Evolutionary conservation across 2,329 filamentous ascomycete genomes (phyloP).

Genomic region (Microsporum canis): DNA sequence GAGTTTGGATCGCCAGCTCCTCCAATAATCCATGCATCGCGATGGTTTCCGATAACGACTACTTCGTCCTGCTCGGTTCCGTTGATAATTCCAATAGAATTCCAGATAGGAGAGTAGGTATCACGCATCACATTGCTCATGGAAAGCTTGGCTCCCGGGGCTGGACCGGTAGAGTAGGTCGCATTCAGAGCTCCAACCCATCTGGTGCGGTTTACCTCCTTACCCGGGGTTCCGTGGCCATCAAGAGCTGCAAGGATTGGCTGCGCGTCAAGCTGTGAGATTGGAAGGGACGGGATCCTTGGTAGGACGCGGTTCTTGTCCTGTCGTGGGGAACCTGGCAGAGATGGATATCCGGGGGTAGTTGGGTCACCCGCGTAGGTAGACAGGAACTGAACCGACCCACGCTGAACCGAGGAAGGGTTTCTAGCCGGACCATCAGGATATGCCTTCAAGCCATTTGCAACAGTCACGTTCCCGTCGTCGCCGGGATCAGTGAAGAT

Average conservation of each 20-base stretch:
- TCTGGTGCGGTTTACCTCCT: slow-evolving; percentile 23
- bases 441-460: slow-evolving; percentile 37
- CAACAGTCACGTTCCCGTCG: slow-evolving; percentile 38
- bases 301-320: slow-evolving; percentile 21
- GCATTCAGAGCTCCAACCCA: slow-evolving; percentile 26
- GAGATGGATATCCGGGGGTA: slow-evolving; percentile 25
- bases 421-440: slow-evolving; percentile 35
- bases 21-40: slow-evolving; percentile 45
- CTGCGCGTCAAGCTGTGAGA: slow-evolving; percentile 23
- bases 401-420: slow-evolving; percentile 37
- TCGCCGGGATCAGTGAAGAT: slow-evolving; percentile 38
- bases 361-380: slow-evolving; percentile 21
- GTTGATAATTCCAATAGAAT: slow-evolving; percentile 22
- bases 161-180: slow-evolving; percentile 23
- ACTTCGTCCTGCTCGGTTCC: slow-evolving; percentile 28
- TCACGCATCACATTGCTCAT: slow-evolving; percentile 20
- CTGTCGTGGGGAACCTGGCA: slow-evolving; percentile 19
- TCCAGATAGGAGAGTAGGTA: slow-evolving; percentile 19
- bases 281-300: slow-evolving; percentile 26
- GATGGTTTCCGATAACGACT: slow-evolving; percentile 42
- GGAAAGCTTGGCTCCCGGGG: slow-evolving; percentile 18
- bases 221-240: slow-evolving; percentile 23
- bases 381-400: slow-evolving; percentile 31
- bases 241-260: slow-evolving; percentile 24
- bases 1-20: slow-evolving; percentile 44